Evolutionary conservation across 768 basidiomycete genomes (phyloP), one percentile per base, ranked within the genome.

Genomic region (Lactarius sp.): DNA sequence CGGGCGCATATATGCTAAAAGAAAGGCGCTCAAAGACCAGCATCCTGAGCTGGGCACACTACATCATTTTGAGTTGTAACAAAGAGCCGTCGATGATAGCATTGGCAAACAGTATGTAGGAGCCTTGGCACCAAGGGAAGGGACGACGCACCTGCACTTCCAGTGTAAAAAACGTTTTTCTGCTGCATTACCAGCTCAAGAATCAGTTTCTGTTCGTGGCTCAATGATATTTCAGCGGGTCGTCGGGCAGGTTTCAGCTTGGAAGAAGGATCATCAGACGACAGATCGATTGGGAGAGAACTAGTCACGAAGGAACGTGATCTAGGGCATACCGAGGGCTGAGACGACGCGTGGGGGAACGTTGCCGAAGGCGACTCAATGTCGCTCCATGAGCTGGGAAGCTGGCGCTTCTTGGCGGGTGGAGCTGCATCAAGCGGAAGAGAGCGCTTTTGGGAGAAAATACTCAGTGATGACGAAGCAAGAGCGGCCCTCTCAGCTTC

Each of bases 101-200:
- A 55, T 20, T 20, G 53, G 20, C n/a, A 39, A 49, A 54, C 1
- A 22, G 18, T 47, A 44, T 16, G 42, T 39, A 49, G 52, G 52
- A 75, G 13, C 44, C 8, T 16, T 49, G 33, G 20, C 27, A 4
- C 20, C 14, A 14, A 46, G 56, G 37, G 56, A 37, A 46, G 16
- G 13, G 14, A 50, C 4, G 34, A 60, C 86, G 67, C 66, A 97
- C 95, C 96, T 63, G 97, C 97, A 78, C 91, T 93, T 33, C 97
- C 97, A 1, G 96, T 99, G 74, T 98, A 99, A 71, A 99, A 99
- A 36, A 98, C 71, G 69, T 86, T 96, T 52, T 85, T 74, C 3
- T 84, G 85, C 13, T 83, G 78, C 39, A 86, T 77, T 1, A 94
- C 94, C 41, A 97, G 78, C 62, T 83, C 80, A 64, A 97, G 77